phyloP scores from a whole-genome alignment of 1,139 yeast genomes.

The Yamadazyma oceani region DNA sequence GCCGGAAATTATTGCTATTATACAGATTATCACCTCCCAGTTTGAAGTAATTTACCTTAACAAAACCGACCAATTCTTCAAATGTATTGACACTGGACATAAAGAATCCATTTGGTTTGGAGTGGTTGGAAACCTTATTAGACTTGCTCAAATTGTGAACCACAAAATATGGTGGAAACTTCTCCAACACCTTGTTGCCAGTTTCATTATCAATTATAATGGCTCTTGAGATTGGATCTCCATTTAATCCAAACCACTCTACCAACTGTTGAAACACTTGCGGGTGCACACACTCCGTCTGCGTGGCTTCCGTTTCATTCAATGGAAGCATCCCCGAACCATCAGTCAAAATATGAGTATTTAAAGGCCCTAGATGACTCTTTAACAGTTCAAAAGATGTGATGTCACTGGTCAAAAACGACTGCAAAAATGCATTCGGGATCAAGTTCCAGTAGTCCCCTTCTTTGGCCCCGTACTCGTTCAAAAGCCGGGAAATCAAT shows the following conservation, averaged over 20 bases:
- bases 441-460: constrained; percentile 42
- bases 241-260: constrained; percentile 55
- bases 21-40: constrained; percentile 11
- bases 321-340: constrained; percentile 31
- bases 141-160: constrained; percentile 49
- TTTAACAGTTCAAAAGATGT: constrained; percentile 27
- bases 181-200: constrained; percentile 49
- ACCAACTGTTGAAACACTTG: constrained; percentile 42
- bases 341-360: constrained; percentile 31
- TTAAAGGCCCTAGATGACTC: constrained; percentile 32
- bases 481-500: constrained; percentile 23
- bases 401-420: constrained; percentile 27
- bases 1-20: constrained; percentile 23
- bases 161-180: constrained; percentile 49
- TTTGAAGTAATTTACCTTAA: constrained; percentile 20
- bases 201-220: constrained; percentile 37
- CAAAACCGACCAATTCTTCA: constrained; percentile 29
- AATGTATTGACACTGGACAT: constrained; percentile 38
- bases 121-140: constrained; percentile 9
- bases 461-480: constrained; percentile 21
- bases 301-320: constrained; percentile 30
- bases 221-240: constrained; percentile 48
- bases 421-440: constrained; percentile 29
- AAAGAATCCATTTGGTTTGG: constrained; percentile 18
- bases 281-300: constrained; percentile 36